Conservation (phyloP, 2,329 filamentous ascomycete species). For the Tolypocladium endophyticum region DNA sequence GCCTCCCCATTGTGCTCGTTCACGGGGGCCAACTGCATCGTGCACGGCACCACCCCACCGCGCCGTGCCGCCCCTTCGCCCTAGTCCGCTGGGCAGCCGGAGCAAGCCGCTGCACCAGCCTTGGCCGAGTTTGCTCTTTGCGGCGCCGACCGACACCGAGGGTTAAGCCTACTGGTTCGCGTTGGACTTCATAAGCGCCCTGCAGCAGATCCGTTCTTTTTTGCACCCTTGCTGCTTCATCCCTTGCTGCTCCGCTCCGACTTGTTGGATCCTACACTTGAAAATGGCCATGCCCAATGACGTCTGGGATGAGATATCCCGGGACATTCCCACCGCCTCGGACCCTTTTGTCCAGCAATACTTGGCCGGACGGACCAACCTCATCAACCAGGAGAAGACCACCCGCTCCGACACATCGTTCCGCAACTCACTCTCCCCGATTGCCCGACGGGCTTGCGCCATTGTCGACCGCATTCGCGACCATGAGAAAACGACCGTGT, state of each 20-base stretch:
- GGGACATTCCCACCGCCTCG: constrained; percentile 43
- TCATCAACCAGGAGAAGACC: constrained; percentile 73
- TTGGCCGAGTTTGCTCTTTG: neutral
- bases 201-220: neutral
- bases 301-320: constrained; percentile 47
- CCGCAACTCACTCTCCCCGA: constrained; percentile 63
- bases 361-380: constrained; percentile 59
- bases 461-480: constrained; percentile 74
- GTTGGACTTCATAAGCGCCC: neutral
- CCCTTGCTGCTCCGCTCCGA: neutral
- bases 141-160: constrained; percentile 5
- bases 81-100: neutral
- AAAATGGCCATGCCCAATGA: constrained; percentile 37
- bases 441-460: constrained; percentile 64
- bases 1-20: neutral
- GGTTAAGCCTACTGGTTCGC: neutral
- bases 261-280: neutral
- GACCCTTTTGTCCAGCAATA: constrained; percentile 81
- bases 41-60: neutral
- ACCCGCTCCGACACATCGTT: constrained; percentile 67
- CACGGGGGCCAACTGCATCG: neutral
- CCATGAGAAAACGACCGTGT: constrained; percentile 65
- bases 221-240: neutral
- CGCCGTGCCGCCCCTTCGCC: neutral
- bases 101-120: neutral